phyloP scores from a whole-genome alignment of 768 basidiomycete species.

The Cystofilobasidium bisporidii region DNA sequence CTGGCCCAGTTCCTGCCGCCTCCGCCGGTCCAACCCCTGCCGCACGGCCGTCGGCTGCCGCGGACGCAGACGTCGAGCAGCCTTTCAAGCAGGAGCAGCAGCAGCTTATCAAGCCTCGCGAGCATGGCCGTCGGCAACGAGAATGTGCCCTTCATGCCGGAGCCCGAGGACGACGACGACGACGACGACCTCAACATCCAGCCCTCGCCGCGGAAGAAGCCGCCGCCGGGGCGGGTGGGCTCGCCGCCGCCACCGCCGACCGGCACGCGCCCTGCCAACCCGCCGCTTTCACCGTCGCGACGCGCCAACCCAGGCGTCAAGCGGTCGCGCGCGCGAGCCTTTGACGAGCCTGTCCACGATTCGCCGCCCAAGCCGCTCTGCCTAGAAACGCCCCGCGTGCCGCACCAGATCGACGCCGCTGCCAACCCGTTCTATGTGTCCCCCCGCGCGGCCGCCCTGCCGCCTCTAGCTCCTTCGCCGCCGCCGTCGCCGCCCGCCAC shows the following conservation, averaged over 20 bases:
- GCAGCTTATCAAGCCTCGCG: background rate
- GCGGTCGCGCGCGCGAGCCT: background rate
- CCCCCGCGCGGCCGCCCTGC: background rate
- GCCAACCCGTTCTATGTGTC: background rate
- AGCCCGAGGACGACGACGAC: background rate
- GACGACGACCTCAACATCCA: slow-evolving; percentile 10
- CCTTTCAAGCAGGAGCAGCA: background rate
- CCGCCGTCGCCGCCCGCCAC: background rate
- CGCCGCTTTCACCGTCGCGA: background rate
- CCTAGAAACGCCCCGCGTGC: background rate
- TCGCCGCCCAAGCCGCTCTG: background rate
- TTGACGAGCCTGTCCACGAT: background rate
- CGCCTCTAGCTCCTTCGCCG: background rate
- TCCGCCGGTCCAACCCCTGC: background rate
- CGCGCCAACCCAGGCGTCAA: background rate
- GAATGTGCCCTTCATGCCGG: background rate
- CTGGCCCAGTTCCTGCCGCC: background rate
- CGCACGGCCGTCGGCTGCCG: background rate
- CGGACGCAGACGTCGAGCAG: background rate
- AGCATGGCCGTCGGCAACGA: background rate
- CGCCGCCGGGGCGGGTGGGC: background rate
- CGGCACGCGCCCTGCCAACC: background rate
- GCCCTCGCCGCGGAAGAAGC: slow-evolving; percentile 3
- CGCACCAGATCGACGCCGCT: background rate
- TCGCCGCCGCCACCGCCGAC: background rate